Conservation (phyloP, 2,329 filamentous ascomycete genomes). For the Paraconiothyrium brasiliense region DNA sequence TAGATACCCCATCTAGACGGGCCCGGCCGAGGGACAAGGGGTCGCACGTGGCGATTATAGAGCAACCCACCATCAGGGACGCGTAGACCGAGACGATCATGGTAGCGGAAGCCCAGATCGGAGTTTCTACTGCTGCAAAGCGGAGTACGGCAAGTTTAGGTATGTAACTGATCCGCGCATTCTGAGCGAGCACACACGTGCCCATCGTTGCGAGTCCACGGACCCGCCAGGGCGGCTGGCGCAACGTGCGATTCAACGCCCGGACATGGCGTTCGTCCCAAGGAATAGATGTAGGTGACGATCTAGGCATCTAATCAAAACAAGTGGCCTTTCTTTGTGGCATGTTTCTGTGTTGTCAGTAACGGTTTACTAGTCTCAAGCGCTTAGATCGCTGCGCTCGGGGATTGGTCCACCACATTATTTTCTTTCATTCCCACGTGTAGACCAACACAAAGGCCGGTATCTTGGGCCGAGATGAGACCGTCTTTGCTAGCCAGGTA, state of each 20-base stretch:
- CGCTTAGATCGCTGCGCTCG: background rate
- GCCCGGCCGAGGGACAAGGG: slow-evolving; percentile 8
- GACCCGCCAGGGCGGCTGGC: slow-evolving; percentile 21
- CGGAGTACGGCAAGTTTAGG: slow-evolving; percentile 17
- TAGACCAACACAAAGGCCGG: background rate
- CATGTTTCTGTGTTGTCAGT: too few species aligned
- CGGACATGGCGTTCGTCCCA: slow-evolving; percentile 17
- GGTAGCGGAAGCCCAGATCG: slow-evolving; percentile 7
- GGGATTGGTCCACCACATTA: background rate
- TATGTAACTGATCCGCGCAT: slow-evolving; percentile 12
- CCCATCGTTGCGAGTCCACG: slow-evolving; percentile 21
- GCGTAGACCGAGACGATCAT: slow-evolving; percentile 7
- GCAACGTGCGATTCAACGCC: slow-evolving; percentile 18
- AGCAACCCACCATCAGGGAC: slow-evolving; percentile 2
- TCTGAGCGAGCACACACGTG: slow-evolving; percentile 4
- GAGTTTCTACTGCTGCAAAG: slow-evolving; percentile 2
- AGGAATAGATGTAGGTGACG: slow-evolving; percentile 1
- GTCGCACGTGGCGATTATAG: slow-evolving; percentile 9
- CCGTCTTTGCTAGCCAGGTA: slow-evolving; percentile 6
- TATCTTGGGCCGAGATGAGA: slow-evolving; percentile 4
- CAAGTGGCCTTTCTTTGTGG: background rate
- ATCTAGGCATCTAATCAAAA: background rate
- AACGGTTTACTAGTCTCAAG: background rate
- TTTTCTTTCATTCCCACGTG: background rate
- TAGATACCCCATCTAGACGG: slow-evolving; percentile 5